A percentile compares a stretch with the other conserved stretches of the same genome.
These are phyloP conservation scores for Neurospora sp. DNA, from an alignment of 495 filamentous ascomycete species.

Conservation along the genomic window DNA sequence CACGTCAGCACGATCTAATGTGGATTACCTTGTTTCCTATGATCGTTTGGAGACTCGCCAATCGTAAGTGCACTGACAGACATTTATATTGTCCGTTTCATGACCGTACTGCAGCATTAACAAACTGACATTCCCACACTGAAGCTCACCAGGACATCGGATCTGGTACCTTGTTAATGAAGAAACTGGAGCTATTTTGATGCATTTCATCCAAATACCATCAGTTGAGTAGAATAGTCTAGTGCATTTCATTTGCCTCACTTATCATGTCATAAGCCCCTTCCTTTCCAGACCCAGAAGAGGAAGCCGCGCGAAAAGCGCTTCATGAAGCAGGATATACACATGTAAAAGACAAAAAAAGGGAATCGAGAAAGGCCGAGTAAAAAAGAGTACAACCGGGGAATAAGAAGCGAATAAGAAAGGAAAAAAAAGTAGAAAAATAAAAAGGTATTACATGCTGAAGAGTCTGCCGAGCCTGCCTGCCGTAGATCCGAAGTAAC, in stretches of 20 bases:
- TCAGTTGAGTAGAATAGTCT: conserved; percentile 10
- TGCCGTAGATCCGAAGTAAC: conserved; percentile 21
- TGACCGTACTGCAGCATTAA: background rate
- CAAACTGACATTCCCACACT: background rate
- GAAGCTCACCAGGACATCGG: background rate
- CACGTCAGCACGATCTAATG: background rate
- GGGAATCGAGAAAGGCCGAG: conserved; percentile 10
- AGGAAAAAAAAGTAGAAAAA: conserved; percentile 28
- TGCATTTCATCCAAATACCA: background rate
- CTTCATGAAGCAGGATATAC: conserved; percentile 6
- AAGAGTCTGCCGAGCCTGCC: conserved; percentile 23
- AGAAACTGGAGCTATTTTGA: background rate
- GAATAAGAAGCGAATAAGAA: conserved; percentile 13
- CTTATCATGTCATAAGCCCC: conserved; percentile 22
- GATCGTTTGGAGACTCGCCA: background rate
- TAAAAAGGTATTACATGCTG: conserved; percentile 41
- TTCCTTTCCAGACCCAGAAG: conserved; percentile 3
- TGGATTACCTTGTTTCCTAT: background rate
- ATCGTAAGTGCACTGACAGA: background rate
- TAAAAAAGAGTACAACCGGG: conserved; percentile 11
- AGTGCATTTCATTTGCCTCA: conserved; percentile 19
- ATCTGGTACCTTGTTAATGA: background rate
- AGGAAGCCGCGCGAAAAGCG: conserved; percentile 1
- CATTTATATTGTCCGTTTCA: background rate
- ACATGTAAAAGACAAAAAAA: conserved; percentile 14